Evolutionary conservation across 768 basidiomycete species (phyloP).

Genomic region (Leccinum subgranulosum): DNA sequence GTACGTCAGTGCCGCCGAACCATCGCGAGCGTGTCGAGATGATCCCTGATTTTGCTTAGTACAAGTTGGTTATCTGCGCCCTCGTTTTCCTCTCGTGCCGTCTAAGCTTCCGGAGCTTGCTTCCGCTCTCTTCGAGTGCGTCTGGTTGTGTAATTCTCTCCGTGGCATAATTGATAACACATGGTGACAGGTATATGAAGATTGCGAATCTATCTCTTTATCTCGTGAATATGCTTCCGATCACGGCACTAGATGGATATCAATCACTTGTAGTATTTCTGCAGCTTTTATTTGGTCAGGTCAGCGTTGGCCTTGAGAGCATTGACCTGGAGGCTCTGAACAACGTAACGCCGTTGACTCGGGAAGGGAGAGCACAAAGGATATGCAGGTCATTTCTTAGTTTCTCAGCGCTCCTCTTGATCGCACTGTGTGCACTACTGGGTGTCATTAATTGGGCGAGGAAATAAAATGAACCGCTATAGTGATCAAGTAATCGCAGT

Average conservation of each 20-base stretch:
- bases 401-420: slow-evolving; percentile 18
- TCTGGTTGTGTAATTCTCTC: slow-evolving; percentile 5
- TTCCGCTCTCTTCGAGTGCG: slow-evolving; percentile 54
- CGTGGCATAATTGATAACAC: not conserved
- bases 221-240: slow-evolving; percentile 78
- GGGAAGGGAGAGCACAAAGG: slow-evolving; percentile 15
- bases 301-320: not conserved
- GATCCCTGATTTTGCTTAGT: slow-evolving; percentile 37
- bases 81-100: slow-evolving; percentile 29
- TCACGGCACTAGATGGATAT: slow-evolving; percentile 69
- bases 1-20: slow-evolving; percentile 33
- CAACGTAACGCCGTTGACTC: not conserved
- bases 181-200: slow-evolving; percentile 50
- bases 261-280: slow-evolving; percentile 45
- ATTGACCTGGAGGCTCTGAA: slow-evolving; percentile 23
- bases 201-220: slow-evolving; percentile 75
- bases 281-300: slow-evolving; percentile 18
- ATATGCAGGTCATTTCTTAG: slow-evolving; percentile 14
- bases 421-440: slow-evolving; percentile 22
- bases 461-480: slow-evolving; percentile 10
- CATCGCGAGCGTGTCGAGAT: not conserved
- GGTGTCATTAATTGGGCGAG: slow-evolving; percentile 15
- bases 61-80: slow-evolving; percentile 44
- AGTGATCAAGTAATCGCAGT: not conserved
- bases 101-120: slow-evolving; percentile 22